Evolutionary conservation across 2,329 filamentous ascomycete genomes (phyloP).

Genomic region (Nemania serpens): DNA sequence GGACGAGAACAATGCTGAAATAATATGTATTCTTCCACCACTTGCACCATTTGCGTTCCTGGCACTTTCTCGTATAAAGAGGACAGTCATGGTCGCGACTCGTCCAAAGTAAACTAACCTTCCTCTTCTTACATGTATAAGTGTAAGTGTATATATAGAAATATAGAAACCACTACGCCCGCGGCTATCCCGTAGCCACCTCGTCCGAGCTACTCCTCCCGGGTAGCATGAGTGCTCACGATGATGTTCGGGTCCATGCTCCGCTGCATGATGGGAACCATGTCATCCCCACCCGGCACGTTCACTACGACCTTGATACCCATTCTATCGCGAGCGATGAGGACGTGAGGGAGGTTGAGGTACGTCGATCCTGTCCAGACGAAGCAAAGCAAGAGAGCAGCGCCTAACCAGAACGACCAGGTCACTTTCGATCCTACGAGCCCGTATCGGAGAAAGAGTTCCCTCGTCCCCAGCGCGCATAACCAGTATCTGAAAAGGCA

Average conservation of each 20-base stretch:
- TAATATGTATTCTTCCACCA: too few species aligned
- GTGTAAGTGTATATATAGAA: too few species aligned
- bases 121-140: too few species aligned
- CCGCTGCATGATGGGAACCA: conserved; percentile 27
- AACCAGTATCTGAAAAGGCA: conserved; percentile 44
- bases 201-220: background rate
- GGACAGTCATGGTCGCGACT: background rate
- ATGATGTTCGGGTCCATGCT: conserved; percentile 6
- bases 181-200: background rate
- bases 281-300: conserved; percentile 35
- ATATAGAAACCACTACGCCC: too few species aligned
- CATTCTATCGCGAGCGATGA: conserved; percentile 56
- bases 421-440: conserved; percentile 67
- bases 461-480: conserved; percentile 59
- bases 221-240: conserved; percentile 15
- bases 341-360: conserved; percentile 57
- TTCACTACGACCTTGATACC: conserved; percentile 44
- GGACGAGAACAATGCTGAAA: too few species aligned
- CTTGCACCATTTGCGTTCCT: too few species aligned
- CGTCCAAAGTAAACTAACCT: background rate
- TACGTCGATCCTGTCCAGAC: conserved; percentile 38
- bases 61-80: too few species aligned
- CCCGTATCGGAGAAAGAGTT: conserved; percentile 68
- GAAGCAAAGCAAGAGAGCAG: too few species aligned
- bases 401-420: conserved; percentile 40